Evolutionary conservation across 495 filamentous ascomycete species (phyloP).

Genomic region (Talaromyces thailandensis): DNA sequence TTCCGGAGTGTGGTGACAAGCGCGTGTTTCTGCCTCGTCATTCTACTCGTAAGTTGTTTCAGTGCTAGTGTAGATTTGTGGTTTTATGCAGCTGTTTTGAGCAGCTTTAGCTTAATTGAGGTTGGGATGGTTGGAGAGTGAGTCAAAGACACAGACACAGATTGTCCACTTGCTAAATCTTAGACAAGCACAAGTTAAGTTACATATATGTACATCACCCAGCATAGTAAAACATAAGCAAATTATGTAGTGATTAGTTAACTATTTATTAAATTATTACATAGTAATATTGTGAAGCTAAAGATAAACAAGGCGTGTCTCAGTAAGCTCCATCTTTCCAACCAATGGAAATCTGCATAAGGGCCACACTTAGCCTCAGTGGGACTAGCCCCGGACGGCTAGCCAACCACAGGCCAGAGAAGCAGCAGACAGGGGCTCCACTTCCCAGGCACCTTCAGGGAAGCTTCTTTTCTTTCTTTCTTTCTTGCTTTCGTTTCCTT

Average conservation of each 20-base stretch:
- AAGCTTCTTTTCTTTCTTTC: constrained; percentile 8
- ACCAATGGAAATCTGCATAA: neutral
- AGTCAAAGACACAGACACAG: too few relatives aligned
- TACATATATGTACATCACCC: neutral
- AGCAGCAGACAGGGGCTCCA: neutral
- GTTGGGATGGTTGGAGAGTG: neutral
- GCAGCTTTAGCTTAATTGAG: neutral
- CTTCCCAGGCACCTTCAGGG: neutral
- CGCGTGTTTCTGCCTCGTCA: neutral
- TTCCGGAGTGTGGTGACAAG: neutral
- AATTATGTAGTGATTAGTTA: neutral
- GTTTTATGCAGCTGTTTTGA: neutral
- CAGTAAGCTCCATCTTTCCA: neutral
- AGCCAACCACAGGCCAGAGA: neutral
- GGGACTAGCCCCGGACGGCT: neutral
- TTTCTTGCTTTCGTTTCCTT: constrained; percentile 13
- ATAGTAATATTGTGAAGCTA: neutral
- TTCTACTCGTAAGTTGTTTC: neutral
- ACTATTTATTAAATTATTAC: too few relatives aligned
- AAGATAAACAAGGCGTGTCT: neutral
- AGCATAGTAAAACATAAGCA: neutral
- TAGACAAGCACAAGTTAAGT: neutral
- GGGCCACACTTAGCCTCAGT: neutral
- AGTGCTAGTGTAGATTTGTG: neutral
- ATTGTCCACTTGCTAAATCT: too few relatives aligned